These are phyloP conservation scores for Harrya chromipes DNA, from an alignment of 768 basidiomycete genomes.

Conservation along the genomic window DNA sequence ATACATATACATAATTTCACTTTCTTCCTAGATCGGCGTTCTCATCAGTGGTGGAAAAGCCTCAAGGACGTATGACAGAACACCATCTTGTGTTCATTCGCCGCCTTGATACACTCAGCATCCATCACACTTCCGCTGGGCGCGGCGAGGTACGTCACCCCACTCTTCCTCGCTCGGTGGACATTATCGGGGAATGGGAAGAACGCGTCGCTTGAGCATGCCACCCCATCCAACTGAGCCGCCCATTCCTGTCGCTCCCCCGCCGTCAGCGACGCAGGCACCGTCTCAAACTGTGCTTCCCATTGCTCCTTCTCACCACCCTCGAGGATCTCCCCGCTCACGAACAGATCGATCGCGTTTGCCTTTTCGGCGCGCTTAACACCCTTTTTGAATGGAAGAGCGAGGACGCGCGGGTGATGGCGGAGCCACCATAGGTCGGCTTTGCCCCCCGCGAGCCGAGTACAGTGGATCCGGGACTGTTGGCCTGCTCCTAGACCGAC, in stretches of 20 bases:
- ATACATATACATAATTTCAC: constrained; percentile 3
- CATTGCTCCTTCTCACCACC: constrained; percentile 88
- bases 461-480: constrained; percentile 99
- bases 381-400: constrained; percentile 94
- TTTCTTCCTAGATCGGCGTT: constrained; percentile 3
- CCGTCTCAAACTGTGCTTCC: constrained; percentile 80
- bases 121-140: constrained; percentile 98
- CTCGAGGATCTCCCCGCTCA: constrained; percentile 84
- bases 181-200: constrained; percentile 99
- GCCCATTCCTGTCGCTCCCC: constrained; percentile 78
- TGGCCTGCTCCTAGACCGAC: constrained; percentile 97
- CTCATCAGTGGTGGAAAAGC: constrained; percentile 78
- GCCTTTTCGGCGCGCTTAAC: constrained; percentile 98
- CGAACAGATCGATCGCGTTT: constrained; percentile 96
- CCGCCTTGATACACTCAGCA: constrained; percentile 91
- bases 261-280: constrained; percentile 61
- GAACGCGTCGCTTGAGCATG: constrained; percentile 96
- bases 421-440: constrained; percentile 99
- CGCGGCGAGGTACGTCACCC: constrained; percentile 89
- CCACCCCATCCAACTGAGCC: constrained; percentile 72
- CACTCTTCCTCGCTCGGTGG: constrained; percentile 87
- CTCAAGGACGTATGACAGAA: constrained; percentile 88
- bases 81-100: constrained; percentile 88
- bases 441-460: constrained; percentile 93
- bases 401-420: constrained; percentile 91